Evolutionary conservation across 1,284 basidiomycete species (phyloP).

Genomic region (Sporisorium scitamineum): DNA sequence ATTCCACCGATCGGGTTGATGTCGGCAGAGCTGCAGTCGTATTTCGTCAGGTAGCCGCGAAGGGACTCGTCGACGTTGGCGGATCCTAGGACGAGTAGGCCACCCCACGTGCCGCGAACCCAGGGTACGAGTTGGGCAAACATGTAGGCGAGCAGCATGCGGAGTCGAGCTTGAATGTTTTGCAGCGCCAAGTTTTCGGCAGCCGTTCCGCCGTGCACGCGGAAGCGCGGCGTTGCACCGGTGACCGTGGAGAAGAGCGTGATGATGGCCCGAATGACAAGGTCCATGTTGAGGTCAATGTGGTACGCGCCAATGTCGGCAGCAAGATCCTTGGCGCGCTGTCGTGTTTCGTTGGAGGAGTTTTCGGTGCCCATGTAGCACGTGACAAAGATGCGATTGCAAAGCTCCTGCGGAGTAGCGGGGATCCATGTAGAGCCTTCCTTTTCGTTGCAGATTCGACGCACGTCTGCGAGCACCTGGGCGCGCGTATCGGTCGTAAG

Average conservation of each 20-base stretch:
- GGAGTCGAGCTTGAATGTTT: constrained; percentile 93
- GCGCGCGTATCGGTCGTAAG: constrained; percentile 73
- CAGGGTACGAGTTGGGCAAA: constrained; percentile 96
- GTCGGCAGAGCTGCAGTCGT: constrained; percentile 84
- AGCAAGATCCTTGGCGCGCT: constrained; percentile 86
- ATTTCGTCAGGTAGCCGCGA: constrained; percentile 96
- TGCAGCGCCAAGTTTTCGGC: constrained; percentile 97
- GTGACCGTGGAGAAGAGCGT: constrained; percentile 88
- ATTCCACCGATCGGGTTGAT: constrained; percentile 98
- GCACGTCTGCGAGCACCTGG: constrained; percentile 90
- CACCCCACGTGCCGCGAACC: constrained; percentile 85
- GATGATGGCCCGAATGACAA: constrained; percentile 83
- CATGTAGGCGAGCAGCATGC: constrained; percentile 97
- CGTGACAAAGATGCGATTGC: constrained; percentile 89
- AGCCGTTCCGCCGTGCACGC: constrained; percentile 84
- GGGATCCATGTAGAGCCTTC: constrained; percentile 85
- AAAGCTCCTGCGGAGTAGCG: constrained; percentile 85
- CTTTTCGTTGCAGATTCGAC: constrained; percentile 86
- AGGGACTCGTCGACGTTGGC: constrained; percentile 99
- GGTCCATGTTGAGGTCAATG: constrained; percentile 95
- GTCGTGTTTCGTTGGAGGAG: constrained; percentile 86
- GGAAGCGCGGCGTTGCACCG: constrained; percentile 83
- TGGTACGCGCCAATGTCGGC: constrained; percentile 87
- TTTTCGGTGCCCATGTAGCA: constrained; percentile 99
- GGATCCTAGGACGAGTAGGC: constrained; percentile 91